phyloP scores from a whole-genome alignment of 305 asterid genomes.

The Solanum aculeatissimum region DNA sequence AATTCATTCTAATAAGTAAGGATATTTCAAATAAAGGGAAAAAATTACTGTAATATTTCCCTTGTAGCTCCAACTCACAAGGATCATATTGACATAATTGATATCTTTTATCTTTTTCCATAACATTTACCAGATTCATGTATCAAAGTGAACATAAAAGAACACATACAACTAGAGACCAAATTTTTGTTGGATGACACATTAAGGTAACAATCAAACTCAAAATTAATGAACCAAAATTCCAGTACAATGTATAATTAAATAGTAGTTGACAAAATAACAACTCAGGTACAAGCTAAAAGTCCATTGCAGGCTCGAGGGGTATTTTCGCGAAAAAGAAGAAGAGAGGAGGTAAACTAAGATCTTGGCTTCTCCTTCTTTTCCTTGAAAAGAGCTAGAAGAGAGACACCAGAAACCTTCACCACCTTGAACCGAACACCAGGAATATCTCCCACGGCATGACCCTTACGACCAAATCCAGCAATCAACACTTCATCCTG shows the following conservation, averaged over 20 bases:
- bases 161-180: background rate
- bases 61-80: too few relatives aligned
- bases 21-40: too few relatives aligned
- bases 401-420: constrained; percentile 66
- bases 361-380: constrained; percentile 66
- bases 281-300: background rate
- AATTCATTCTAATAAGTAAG: too few relatives aligned
- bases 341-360: constrained; percentile 4
- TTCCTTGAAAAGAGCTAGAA: constrained; percentile 57
- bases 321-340: background rate
- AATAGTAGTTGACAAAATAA: background rate
- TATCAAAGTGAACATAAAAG: background rate
- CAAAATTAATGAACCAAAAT: constrained; percentile 3
- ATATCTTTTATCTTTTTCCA: too few relatives aligned
- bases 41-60: too few relatives aligned
- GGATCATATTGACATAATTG: too few relatives aligned
- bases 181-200: background rate
- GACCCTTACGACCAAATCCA: constrained; percentile 76
- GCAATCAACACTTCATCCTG: constrained; percentile 78
- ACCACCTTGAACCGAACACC: constrained; percentile 73
- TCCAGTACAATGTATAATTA: background rate
- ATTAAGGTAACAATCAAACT: background rate
- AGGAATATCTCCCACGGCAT: constrained; percentile 70
- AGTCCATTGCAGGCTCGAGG: background rate
- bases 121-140: background rate